Conservation (phyloP, 805 yeast species). For the Candida tallmaniae region DNA sequence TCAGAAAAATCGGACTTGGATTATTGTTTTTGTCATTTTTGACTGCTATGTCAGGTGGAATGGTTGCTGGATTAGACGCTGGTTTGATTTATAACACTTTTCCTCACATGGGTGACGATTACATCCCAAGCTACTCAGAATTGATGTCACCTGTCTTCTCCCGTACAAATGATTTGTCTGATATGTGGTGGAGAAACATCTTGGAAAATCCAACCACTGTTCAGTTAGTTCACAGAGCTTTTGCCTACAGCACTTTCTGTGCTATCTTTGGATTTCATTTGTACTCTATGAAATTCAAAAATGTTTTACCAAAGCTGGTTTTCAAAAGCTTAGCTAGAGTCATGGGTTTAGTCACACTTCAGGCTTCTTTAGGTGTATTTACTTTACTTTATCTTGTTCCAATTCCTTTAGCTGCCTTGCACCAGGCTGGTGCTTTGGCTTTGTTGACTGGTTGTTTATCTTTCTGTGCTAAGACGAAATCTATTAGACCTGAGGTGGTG, state of each 20-base stretch:
- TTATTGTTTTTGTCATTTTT: slow-evolving; percentile 68
- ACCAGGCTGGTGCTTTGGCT: slow-evolving; percentile 95
- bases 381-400: slow-evolving; percentile 90
- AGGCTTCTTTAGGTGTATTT: slow-evolving; percentile 80
- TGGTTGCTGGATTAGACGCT: slow-evolving; percentile 98
- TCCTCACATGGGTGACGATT: slow-evolving; percentile 92
- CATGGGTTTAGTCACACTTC: slow-evolving; percentile 81
- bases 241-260: slow-evolving; percentile 78
- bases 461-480: slow-evolving; percentile 32
- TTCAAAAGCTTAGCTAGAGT: slow-evolving; percentile 55
- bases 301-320: slow-evolving; percentile 51
- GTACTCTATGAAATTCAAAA: slow-evolving; percentile 55
- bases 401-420: slow-evolving; percentile 86
- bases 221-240: slow-evolving; percentile 81
- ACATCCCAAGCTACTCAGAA: slow-evolving; percentile 73
- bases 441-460: slow-evolving; percentile 73
- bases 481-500: slow-evolving; percentile 32
- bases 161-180: slow-evolving; percentile 61
- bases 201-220: slow-evolving; percentile 96
- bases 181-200: slow-evolving; percentile 85
- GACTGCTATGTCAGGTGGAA: slow-evolving; percentile 96
- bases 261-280: slow-evolving; percentile 67
- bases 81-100: slow-evolving; percentile 93
- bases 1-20: slow-evolving; percentile 52
- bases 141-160: slow-evolving; percentile 71